A percentile compares a stretch with the other conserved stretches of the same genome.
Evolutionary conservation across 176 grass and related monocot genomes (phyloP).

Genomic region (Coix lacrymajobi): DNA sequence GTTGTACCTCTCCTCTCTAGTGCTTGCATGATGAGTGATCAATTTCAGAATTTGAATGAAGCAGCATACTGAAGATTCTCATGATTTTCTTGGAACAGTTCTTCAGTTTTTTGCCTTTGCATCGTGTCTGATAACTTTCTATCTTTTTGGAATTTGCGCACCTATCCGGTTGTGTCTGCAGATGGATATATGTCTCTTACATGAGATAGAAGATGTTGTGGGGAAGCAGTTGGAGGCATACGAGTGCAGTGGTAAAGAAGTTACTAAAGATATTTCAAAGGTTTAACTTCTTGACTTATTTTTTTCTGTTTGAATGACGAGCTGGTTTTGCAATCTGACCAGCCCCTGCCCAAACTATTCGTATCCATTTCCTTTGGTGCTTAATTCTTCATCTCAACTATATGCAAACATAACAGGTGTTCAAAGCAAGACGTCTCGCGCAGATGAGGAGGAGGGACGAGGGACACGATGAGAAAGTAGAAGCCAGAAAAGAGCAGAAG

Average conservation of each 20-base stretch:
- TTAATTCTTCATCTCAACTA: background rate
- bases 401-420: constrained; percentile 44
- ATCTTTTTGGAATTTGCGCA: background rate
- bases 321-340: background rate
- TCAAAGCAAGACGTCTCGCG: constrained; percentile 66
- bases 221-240: constrained; percentile 53
- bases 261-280: constrained; percentile 75
- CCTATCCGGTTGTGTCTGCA: constrained; percentile 29
- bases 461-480: constrained; percentile 71
- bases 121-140: background rate
- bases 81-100: background rate
- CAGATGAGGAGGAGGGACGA: constrained; percentile 81
- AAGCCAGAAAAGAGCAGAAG: constrained; percentile 71
- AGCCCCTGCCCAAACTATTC: background rate
- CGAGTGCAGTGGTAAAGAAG: constrained; percentile 45
- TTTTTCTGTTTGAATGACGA: background rate
- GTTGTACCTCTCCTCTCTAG: background rate
- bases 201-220: constrained; percentile 79
- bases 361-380: too few species aligned
- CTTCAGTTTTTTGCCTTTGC: background rate
- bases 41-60: background rate
- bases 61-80: background rate
- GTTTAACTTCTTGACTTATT: constrained; percentile 11
- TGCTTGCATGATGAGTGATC: background rate
- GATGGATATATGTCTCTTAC: constrained; percentile 83